A percentile compares a stretch with the other conserved stretches of the same genome.
phyloP scores from a whole-genome alignment of 495 filamentous ascomycete genomes.

The Hypoxylon fragiforme region DNA sequence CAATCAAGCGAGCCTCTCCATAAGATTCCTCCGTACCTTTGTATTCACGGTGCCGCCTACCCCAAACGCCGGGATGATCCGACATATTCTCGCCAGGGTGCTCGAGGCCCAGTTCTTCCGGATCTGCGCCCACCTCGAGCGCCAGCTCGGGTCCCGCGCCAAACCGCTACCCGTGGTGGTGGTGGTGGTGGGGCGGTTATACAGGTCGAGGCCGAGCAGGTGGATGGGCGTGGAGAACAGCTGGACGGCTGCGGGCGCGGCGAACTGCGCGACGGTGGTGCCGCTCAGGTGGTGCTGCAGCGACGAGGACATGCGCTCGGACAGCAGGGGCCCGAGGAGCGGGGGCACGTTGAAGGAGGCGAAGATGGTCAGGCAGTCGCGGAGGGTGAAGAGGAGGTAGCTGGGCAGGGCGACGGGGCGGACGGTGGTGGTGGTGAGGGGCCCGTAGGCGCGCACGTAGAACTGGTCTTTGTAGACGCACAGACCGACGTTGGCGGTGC shows the following conservation, averaged over 20 bases:
- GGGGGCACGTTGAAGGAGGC: constrained; percentile 90
- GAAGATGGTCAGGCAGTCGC: constrained; percentile 92
- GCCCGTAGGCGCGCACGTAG: constrained; percentile 82
- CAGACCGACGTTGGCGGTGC: constrained; percentile 82
- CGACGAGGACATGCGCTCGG: constrained; percentile 55
- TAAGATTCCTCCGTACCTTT: constrained; percentile 62
- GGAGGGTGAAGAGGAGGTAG: constrained; percentile 77
- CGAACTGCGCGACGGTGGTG: constrained; percentile 73
- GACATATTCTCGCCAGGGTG: constrained; percentile 77
- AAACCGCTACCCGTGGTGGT: too few species aligned
- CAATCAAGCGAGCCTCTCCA: constrained; percentile 45
- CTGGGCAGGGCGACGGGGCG: constrained; percentile 63
- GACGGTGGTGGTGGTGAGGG: constrained; percentile 48
- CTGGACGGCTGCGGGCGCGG: constrained; percentile 80
- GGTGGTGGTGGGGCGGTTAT: too few species aligned
- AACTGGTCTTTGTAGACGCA: constrained; percentile 92
- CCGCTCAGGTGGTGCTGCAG: constrained; percentile 44
- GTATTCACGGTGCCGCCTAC: constrained; percentile 88
- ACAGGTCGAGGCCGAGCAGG: constrained; percentile 84
- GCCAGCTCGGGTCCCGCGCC: too few species aligned
- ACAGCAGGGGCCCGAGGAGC: constrained; percentile 68
- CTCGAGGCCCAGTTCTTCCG: constrained; percentile 77
- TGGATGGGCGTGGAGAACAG: constrained; percentile 84
- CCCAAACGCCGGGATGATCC: constrained; percentile 94
- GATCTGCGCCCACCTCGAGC: constrained; percentile 66